These are phyloP conservation scores for Globisporangium lucens DNA, from an alignment of 352 stramenopile species.

Conservation along the genomic window DNA sequence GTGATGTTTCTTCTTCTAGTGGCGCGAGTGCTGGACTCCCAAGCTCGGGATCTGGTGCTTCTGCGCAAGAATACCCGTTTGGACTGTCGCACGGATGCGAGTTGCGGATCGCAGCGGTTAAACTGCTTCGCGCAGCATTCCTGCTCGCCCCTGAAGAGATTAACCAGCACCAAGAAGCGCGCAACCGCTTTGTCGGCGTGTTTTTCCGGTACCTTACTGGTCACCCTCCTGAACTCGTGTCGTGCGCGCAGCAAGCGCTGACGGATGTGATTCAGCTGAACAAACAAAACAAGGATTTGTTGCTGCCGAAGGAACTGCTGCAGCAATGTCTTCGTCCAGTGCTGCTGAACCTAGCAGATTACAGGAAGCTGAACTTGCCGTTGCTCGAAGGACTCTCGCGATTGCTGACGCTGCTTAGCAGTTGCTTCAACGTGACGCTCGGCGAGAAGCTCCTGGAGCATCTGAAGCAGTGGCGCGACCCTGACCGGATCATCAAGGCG, in stretches of 20 bases:
- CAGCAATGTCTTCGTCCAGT: slow-evolving; percentile 95
- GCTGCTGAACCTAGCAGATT: slow-evolving; percentile 95
- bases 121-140: slow-evolving; percentile 85
- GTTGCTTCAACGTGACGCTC: slow-evolving; percentile 97
- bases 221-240: slow-evolving; percentile 78
- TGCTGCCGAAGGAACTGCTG: slow-evolving; percentile 93
- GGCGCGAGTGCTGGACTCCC: slow-evolving; percentile 8
- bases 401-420: slow-evolving; percentile 93
- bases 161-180: slow-evolving; percentile 80
- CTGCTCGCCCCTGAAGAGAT: slow-evolving; percentile 77
- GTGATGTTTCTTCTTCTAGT: slow-evolving; percentile 14
- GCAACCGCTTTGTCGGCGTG: slow-evolving; percentile 84
- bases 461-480: slow-evolving; percentile 92
- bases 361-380: slow-evolving; percentile 95
- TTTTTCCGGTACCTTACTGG: slow-evolving; percentile 91
- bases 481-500: slow-evolving; percentile 88
- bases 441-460: slow-evolving; percentile 97
- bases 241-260: slow-evolving; percentile 77
- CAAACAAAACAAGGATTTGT: slow-evolving; percentile 84
- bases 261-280: slow-evolving; percentile 83
- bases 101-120: slow-evolving; percentile 84
- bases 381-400: slow-evolving; percentile 92
- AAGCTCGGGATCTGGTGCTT: slow-evolving; percentile 36
- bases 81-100: slow-evolving; percentile 77
- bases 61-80: slow-evolving; percentile 85